These are phyloP conservation scores for Hanseniaspora mollemarum DNA, from an alignment of 805 yeast species.

Conservation along the genomic window DNA sequence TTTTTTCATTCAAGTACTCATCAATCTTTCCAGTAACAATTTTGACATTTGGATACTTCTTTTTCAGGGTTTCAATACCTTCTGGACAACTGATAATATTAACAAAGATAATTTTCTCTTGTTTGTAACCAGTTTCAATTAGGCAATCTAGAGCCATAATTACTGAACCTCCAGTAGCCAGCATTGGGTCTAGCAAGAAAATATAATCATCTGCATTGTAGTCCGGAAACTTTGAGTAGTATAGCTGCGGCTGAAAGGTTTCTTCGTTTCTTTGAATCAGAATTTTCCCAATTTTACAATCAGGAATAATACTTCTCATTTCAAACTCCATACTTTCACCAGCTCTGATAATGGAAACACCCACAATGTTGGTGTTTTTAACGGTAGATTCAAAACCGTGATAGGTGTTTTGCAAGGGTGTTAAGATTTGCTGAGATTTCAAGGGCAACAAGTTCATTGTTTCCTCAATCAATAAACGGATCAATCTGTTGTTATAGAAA, in stretches of 20 bases:
- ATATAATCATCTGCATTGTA: conserved; percentile 84
- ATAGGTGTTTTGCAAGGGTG: conserved; percentile 64
- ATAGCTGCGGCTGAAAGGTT: conserved; percentile 83
- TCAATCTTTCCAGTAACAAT: conserved; percentile 93
- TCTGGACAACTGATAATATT: conserved; percentile 91
- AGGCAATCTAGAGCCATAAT: conserved; percentile 92
- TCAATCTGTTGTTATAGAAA: conserved; percentile 89
- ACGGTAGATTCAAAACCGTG: conserved; percentile 77
- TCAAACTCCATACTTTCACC: conserved; percentile 99
- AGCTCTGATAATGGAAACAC: conserved; percentile 95
- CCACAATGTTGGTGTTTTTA: conserved; percentile 58
- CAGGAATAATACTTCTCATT: conserved; percentile 89
- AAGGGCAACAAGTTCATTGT: conserved; percentile 92
- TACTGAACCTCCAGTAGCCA: conserved; percentile 98
- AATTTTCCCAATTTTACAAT: conserved; percentile 92
- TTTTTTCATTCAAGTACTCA: conserved; percentile 69
- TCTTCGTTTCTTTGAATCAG: conserved; percentile 97
- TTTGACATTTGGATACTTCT: conserved; percentile 68
- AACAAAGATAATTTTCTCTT: conserved; percentile 77
- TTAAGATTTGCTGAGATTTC: conserved; percentile 49
- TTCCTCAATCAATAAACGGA: conserved; percentile 84
- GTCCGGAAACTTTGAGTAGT: conserved; percentile 86
- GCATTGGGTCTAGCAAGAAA: conserved; percentile 87
- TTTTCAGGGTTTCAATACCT: conserved; percentile 71
- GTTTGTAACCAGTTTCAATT: conserved; percentile 72